phyloP scores from a whole-genome alignment of 2,329 filamentous ascomycete genomes.

The Alternaria rosae region DNA sequence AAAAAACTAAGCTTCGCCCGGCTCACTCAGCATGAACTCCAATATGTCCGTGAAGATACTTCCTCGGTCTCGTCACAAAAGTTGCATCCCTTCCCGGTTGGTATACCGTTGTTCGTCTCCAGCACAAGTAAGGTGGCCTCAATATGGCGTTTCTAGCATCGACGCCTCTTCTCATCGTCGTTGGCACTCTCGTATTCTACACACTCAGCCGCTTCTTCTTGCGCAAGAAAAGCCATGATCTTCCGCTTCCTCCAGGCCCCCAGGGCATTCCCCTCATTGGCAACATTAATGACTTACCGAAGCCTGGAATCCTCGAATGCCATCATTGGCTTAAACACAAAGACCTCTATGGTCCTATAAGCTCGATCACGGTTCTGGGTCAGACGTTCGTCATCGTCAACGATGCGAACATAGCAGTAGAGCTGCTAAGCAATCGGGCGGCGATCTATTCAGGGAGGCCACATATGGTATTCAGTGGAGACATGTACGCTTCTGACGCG shows the following conservation, averaged over 20 bases:
- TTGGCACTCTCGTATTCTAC: neutral
- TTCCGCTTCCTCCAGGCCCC: conserved; percentile 59
- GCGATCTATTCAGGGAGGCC: conserved; percentile 31
- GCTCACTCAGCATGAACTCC: neutral
- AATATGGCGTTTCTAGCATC: neutral
- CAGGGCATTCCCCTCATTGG: conserved; percentile 58
- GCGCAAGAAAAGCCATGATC: neutral
- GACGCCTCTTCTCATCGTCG: neutral
- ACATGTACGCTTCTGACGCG: conserved; percentile 25
- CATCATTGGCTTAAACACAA: conserved; percentile 56
- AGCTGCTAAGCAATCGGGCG: conserved; percentile 33
- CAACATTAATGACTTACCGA: conserved; percentile 60
- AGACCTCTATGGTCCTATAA: conserved; percentile 43
- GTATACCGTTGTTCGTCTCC: too few relatives aligned
- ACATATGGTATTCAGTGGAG: conserved; percentile 31
- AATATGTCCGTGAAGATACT: too few relatives aligned
- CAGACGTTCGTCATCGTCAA: conserved; percentile 42
- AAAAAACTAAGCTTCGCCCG: neutral
- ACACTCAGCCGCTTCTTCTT: neutral
- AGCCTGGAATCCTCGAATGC: conserved; percentile 47
- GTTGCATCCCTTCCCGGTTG: too few relatives aligned
- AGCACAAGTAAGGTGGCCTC: neutral
- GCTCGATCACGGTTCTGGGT: conserved; percentile 39
- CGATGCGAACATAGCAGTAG: conserved; percentile 35
- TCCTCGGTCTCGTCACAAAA: too few relatives aligned